Percentiles rank a stretch among this genome's conserved stretches.
Conservation (phyloP, 1,284 basidiomycete genomes). For the Ustilago vetiveriae region DNA sequence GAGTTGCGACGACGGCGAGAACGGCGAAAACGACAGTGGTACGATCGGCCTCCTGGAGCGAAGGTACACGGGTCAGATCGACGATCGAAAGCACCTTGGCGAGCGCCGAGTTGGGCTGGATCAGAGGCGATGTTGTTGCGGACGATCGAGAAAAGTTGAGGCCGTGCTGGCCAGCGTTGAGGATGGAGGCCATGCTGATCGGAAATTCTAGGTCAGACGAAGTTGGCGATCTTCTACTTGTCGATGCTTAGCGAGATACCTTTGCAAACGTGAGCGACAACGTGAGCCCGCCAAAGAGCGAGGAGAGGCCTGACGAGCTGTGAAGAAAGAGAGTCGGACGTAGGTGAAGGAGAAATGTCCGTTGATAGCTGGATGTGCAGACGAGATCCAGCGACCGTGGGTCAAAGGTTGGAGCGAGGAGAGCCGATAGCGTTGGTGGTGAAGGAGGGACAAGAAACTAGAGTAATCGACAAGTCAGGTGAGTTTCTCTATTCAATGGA, state of each 20-base stretch:
- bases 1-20: constrained; percentile 50
- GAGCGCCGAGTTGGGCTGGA: constrained; percentile 19
- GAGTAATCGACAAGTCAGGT: no score
- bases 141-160: constrained; percentile 39
- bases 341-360: background rate
- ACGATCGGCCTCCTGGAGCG: constrained; percentile 43
- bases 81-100: constrained; percentile 39
- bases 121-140: constrained; percentile 3
- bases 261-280: no score
- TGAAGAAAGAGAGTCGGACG: background rate
- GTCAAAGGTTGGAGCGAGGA: background rate
- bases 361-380: constrained; percentile 9
- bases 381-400: constrained; percentile 12
- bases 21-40: constrained; percentile 55
- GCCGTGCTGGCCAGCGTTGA: constrained; percentile 42
- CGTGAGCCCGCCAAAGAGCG: no score
- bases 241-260: no score
- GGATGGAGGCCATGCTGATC: constrained; percentile 32
- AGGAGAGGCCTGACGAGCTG: background rate
- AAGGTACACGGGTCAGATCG: constrained; percentile 36
- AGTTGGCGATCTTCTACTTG: no score
- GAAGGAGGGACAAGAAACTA: background rate
- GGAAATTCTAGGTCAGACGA: background rate
- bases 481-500: no score
- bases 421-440: constrained; percentile 3